phyloP scores from a whole-genome alignment of 2,329 filamentous ascomycete genomes.

The Xylaria sp. region DNA sequence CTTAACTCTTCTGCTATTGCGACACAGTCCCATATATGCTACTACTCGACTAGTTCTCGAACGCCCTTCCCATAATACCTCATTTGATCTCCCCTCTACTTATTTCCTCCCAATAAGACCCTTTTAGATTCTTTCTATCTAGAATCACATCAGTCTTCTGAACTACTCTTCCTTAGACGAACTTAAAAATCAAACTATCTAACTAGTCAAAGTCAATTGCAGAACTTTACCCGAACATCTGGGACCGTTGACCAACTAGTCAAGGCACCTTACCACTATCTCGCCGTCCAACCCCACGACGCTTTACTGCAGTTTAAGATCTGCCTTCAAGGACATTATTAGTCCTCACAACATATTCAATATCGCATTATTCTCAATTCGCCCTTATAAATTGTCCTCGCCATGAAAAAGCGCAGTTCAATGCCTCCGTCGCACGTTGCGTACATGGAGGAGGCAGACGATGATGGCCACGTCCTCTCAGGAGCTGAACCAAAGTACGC shows the following conservation, averaged over 20 bases:
- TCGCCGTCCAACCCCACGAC: conserved; percentile 1
- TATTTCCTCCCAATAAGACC: not conserved
- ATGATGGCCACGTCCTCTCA: conserved; percentile 56
- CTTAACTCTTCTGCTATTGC: conserved; percentile 26
- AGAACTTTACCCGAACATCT: conserved; percentile 9
- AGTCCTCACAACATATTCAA: conserved; percentile 39
- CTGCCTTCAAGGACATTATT: conserved; percentile 33
- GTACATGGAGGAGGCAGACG: conserved; percentile 63
- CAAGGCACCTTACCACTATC: not conserved
- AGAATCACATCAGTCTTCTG: not conserved
- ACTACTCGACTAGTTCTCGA: conserved; percentile 10
- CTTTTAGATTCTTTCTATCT: not conserved
- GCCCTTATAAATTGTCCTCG: conserved; percentile 27
- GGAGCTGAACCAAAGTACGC: conserved; percentile 57
- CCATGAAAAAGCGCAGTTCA: conserved; percentile 56
- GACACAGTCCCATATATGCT: conserved; percentile 19
- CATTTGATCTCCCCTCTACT: conserved; percentile 1
- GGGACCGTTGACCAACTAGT: conserved; percentile 22
- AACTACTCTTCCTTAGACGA: not conserved
- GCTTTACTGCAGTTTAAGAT: conserved; percentile 10
- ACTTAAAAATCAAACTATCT: conserved; percentile 18
- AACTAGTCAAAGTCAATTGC: conserved; percentile 31
- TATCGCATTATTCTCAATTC: conserved; percentile 34
- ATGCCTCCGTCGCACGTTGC: conserved; percentile 50
- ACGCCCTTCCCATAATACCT: conserved; percentile 17